Evolutionary conservation across 441 rosid genomes (phyloP).

Genomic region (Gossypium davidsonii): DNA sequence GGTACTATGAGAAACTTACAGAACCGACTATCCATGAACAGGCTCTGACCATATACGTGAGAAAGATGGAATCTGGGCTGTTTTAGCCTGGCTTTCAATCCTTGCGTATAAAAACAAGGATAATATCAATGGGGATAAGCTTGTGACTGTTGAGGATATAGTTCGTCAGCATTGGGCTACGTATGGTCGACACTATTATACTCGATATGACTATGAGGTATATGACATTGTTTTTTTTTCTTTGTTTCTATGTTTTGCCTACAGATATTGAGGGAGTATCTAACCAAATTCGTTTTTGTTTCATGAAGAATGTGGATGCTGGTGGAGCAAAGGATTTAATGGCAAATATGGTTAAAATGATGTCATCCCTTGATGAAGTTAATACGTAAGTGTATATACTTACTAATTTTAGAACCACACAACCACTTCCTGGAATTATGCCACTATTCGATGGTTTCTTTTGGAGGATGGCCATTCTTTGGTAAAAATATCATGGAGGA

Average conservation of each 20-base stretch:
- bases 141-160: constrained; percentile 86
- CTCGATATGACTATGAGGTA: constrained; percentile 97
- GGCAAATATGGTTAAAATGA: constrained; percentile 75
- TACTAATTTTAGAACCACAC: neutral
- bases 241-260: neutral
- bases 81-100: constrained; percentile 92
- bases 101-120: constrained; percentile 82
- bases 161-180: constrained; percentile 86
- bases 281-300: constrained; percentile 24
- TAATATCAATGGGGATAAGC: constrained; percentile 51
- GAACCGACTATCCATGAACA: constrained; percentile 22
- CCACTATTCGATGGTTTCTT: neutral
- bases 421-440: neutral
- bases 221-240: neutral
- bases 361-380: constrained; percentile 67
- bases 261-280: constrained; percentile 12
- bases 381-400: constrained; percentile 45
- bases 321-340: constrained; percentile 82
- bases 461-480: neutral
- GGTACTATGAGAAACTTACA: neutral
- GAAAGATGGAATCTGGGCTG: constrained; percentile 99
- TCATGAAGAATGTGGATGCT: constrained; percentile 82
- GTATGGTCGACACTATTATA: constrained; percentile 93
- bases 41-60: constrained; percentile 97
- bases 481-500: no score